Conservation (phyloP, 2,329 filamentous ascomycete species). For the Trichoderma sp. region DNA sequence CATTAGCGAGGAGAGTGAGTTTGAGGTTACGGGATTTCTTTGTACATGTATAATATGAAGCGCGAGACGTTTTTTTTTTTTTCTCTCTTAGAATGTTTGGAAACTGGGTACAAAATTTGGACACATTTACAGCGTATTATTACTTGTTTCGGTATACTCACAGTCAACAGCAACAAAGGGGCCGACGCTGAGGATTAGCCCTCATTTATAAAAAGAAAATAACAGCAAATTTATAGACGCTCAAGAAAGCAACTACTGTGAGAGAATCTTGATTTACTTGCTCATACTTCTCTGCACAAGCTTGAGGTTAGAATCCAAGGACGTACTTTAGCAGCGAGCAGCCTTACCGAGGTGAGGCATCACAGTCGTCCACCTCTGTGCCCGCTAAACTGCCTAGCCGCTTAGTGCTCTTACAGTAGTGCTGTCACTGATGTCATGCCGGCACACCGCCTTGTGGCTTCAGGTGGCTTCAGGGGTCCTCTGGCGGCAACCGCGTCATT, state of each 20-base stretch:
- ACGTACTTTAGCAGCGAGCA: too few species aligned
- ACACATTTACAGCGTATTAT: conserved; percentile 13
- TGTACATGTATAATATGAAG: conserved; percentile 13
- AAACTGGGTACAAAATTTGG: conserved; percentile 1
- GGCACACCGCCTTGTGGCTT: conserved; percentile 18
- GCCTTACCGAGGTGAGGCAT: neutral
- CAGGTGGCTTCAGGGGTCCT: conserved; percentile 24
- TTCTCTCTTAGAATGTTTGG: conserved; percentile 8
- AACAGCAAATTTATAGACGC: neutral
- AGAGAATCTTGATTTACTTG: neutral
- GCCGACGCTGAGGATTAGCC: neutral
- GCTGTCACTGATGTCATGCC: conserved; percentile 23
- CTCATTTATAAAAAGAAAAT: neutral
- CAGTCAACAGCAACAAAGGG: neutral
- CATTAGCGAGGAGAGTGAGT: neutral
- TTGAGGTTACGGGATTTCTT: neutral
- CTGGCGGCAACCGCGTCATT: conserved; percentile 25
- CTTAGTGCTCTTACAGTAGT: neutral
- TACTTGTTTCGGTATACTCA: neutral
- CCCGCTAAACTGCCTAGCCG: neutral
- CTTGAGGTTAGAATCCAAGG: too few species aligned
- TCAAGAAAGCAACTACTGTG: neutral
- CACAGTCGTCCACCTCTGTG: neutral
- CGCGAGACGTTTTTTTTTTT: neutral
- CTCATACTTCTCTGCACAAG: neutral